Evolutionary conservation across 257 asterid genomes (phyloP), one percentile per base, ranked within the genome.

Genomic region (Voacanga thouarsii): DNA sequence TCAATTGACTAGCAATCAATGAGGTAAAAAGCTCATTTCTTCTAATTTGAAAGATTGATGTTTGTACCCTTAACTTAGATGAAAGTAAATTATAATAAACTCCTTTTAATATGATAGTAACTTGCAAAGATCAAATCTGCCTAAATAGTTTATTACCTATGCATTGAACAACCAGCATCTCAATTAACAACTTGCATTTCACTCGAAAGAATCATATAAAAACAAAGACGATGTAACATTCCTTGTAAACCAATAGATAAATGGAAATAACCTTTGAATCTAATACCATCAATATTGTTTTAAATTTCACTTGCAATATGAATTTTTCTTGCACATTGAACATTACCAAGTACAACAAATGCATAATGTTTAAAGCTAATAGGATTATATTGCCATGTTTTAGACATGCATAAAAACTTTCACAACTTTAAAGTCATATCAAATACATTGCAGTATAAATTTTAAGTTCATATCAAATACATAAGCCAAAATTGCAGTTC

Each of bases 401-500:
- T 23, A 53, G 51, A 53, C 67, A 55, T 37, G n/a, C 55, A 57
- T 43, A 56, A 23, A 33, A 28, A 59, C 28, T 24, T 24, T 43
- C 57, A 57, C 12, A 18, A 41, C 21, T 33, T 41, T 15, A 5
- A 24, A 71, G 49, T 71, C 67, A 59, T 51, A 49, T 6, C 72
- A 66, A 37, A 71, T 11, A 37, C 47, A 50, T 60, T n/a, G n/a
- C n/a, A n/a, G n/a, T n/a, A n/a, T n/a, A n/a, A n/a, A n/a, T 41
- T 33, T 41, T 15, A 5, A 24, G 60, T 61, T 71, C 67, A 59
- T 51, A 49, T 6, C 72, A 66, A 37, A 71, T 11, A 37, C 47
- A 50, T 60, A 63, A 18, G 44, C 23, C 75, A 79, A 79, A 73
- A 73, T 64, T 24, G 60, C 69, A 79, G 60, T 64, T 60, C 33